phyloP scores from a whole-genome alignment of 345 rosid genomes.

The Aegle marmelos region DNA sequence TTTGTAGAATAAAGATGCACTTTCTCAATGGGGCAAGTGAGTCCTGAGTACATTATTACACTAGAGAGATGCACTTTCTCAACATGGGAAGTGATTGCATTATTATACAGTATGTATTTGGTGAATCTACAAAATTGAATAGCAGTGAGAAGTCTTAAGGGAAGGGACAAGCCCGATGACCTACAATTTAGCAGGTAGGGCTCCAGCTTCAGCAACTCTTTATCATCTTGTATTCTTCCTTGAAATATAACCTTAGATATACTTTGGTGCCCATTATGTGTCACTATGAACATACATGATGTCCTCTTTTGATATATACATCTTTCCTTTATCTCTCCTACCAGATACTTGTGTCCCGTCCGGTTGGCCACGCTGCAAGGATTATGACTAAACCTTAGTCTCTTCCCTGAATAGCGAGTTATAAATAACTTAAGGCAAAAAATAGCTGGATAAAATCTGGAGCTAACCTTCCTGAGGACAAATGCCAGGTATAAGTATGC shows the following conservation, averaged over 20 bases:
- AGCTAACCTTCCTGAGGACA: slow-evolving; percentile 77
- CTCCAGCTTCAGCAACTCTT: not conserved
- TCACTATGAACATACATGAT: slow-evolving; percentile 45
- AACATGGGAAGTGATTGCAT: no score
- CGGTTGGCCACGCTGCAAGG: slow-evolving; percentile 66
- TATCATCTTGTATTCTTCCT: not conserved
- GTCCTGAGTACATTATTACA: not conserved
- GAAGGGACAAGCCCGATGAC: not conserved
- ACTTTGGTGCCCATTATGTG: slow-evolving; percentile 4
- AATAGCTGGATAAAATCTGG: not conserved
- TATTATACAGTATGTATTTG: not conserved
- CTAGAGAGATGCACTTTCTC: no score
- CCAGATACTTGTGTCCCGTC: slow-evolving; percentile 41
- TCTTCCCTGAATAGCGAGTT: not conserved
- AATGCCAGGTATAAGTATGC: slow-evolving; percentile 84
- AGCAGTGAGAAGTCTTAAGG: not conserved
- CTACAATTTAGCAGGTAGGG: not conserved
- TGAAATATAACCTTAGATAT: not conserved
- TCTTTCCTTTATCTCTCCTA: slow-evolving; percentile 71
- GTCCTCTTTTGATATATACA: slow-evolving; percentile 72
- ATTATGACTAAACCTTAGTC: not conserved
- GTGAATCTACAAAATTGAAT: not conserved
- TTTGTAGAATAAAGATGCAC: not conserved
- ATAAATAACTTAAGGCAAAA: not conserved
- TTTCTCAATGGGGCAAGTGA: not conserved